Percentiles rank a stretch among this genome's conserved stretches.
phyloP scores from a whole-genome alignment of 306 rosid genomes.

The Vigna trinervia region DNA sequence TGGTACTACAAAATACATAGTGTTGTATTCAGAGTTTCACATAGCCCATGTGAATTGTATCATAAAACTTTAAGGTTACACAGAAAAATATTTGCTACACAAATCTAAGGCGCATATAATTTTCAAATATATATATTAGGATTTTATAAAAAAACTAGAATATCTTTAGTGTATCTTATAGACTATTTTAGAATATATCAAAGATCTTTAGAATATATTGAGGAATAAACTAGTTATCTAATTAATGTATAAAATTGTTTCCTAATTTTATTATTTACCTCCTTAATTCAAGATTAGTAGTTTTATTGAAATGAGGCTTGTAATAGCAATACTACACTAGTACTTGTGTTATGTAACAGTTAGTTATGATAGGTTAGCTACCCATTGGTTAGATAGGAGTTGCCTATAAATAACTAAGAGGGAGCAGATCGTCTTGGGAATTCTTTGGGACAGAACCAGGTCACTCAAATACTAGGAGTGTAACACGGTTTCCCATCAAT shows the following conservation, averaged over 20 bases:
- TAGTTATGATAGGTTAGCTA: background rate
- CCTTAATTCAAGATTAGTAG: background rate
- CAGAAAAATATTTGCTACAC: slow-evolving; percentile 15
- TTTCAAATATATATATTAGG: slow-evolving; percentile 5
- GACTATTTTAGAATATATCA: background rate
- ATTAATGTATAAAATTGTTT: background rate
- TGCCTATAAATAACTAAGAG: background rate
- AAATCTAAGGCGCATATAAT: slow-evolving; percentile 21
- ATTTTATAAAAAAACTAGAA: background rate
- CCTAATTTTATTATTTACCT: slow-evolving; percentile 2
- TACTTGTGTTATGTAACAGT: background rate
- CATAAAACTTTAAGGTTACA: slow-evolving; percentile 35
- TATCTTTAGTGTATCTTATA: background rate
- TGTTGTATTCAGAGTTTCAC: slow-evolving; percentile 36
- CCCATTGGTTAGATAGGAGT: background rate
- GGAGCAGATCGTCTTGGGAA: background rate
- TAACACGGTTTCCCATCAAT: background rate
- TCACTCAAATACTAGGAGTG: background rate
- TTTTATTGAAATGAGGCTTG: background rate
- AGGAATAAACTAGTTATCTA: background rate
- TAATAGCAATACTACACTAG: background rate
- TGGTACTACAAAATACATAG: slow-evolving; percentile 68
- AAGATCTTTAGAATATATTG: slow-evolving; percentile 12
- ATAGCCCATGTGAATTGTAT: slow-evolving; percentile 33
- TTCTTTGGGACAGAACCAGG: background rate